Evolutionary conservation across 1,284 basidiomycete genomes (phyloP), one percentile per base, ranked within the genome.

Genomic region (Bondarzewia mesenterica): DNA sequence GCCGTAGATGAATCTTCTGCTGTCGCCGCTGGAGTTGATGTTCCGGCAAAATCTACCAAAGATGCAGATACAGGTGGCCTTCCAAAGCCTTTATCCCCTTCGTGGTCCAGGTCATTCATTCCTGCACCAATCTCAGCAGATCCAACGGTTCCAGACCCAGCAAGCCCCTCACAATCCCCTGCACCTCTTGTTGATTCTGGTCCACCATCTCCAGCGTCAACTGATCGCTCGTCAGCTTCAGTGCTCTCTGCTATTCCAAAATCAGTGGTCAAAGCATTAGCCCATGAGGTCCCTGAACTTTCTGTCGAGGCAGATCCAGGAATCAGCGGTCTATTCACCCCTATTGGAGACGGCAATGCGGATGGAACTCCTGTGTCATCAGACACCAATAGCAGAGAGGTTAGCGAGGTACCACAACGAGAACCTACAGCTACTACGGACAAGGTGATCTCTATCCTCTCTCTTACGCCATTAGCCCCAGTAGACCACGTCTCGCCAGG

Each of bases 111-210:
- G 3, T 35, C 26, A 39, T 55, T 57, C 35, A 57, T 69, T 42
- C 68, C 69, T 14, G 68, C 70, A 55, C 72, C 73, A 18, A 58
- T 73, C 22, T 63, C 62, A 4, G 71, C 72, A 8, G 67, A 73
- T 47, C 68, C 69, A 23, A 59, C 57, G 22, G 67, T 71, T 18
- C 66, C 64, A 29, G 73, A 74, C 49, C 70, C 70, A 12, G 50
- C 53, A 32, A 25, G 49, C 44, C 25, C 37, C 37, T n/a, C 46
- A 38, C 42, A 26, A 16, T 6, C 49, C 53, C 35, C 37, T 48
- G 18, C 55, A 42, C 12, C 32, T 25, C 36, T 21, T n/a, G n/a
- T n/a, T n/a, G n/a, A n/a, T n/a, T n/a, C n/a, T n/a, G n/a, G n/a
- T 20, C 21, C 42, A 16, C 7, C 50, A 27, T 37, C 45, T 20